phyloP scores from a whole-genome alignment of 768 basidiomycete genomes.

The Pisolithus marmoratus region DNA sequence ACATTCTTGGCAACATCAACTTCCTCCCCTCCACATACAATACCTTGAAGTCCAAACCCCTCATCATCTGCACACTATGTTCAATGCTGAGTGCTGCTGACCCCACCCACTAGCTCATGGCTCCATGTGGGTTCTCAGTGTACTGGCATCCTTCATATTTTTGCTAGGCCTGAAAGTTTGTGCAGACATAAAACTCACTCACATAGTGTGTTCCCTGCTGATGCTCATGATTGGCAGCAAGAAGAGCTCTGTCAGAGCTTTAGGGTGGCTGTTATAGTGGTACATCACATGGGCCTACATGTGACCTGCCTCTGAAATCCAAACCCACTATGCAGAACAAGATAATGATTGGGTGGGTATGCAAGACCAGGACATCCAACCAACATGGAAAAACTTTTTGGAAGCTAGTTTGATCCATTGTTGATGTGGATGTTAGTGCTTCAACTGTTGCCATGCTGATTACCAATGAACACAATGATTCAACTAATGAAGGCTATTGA shows the following conservation, averaged over 20 bases:
- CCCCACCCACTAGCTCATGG: slow-evolving; percentile 61
- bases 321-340: slow-evolving; percentile 20
- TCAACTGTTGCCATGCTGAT: slow-evolving; percentile 52
- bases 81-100: slow-evolving; percentile 52
- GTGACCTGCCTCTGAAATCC: slow-evolving; percentile 38
- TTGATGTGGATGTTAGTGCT: slow-evolving; percentile 55
- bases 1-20: slow-evolving; percentile 40
- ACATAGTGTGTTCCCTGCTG: slow-evolving; percentile 45
- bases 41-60: slow-evolving; percentile 36
- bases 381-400: slow-evolving; percentile 36
- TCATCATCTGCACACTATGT: slow-evolving; percentile 61
- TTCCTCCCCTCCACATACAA: slow-evolving; percentile 28
- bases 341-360: slow-evolving; percentile 8
- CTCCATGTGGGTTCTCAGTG: slow-evolving; percentile 71
- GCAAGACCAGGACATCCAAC: slow-evolving; percentile 20
- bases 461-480: slow-evolving; percentile 32
- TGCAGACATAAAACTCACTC: slow-evolving; percentile 37
- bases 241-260: slow-evolving; percentile 57
- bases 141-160: slow-evolving; percentile 59
- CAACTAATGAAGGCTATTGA: slow-evolving; percentile 41
- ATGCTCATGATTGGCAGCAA: slow-evolving; percentile 53
- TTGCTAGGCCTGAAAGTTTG: slow-evolving; percentile 56
- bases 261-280: slow-evolving; percentile 64
- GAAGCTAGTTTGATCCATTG: slow-evolving; percentile 45
- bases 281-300: slow-evolving; percentile 60